Evolutionary conservation across 1,139 yeast species (phyloP), one percentile per base, ranked within the genome.

Genomic region (Taphrina sp.): DNA sequence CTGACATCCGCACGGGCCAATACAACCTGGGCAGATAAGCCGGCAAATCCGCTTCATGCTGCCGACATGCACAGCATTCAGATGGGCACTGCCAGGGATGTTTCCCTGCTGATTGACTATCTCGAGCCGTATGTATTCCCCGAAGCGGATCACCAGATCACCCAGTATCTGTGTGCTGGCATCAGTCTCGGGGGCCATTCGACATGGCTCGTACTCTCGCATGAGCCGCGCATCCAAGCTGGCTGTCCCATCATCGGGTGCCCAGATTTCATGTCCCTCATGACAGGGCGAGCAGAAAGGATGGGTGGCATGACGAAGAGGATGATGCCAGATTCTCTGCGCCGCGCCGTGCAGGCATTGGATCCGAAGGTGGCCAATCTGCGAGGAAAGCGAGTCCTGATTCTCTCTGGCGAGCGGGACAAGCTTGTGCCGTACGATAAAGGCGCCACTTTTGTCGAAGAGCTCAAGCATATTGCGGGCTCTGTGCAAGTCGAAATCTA

Each of bases 171-270:
- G 28, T 66, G 79, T 23, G 65, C 76, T 29, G 88, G 88, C 2
- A 74, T 74, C 51, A 81, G 86, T 0, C 70, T 81, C 60, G 87
- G 88, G 1, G 88, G 80, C 0, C 85, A 82, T 66, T 69, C 76
- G 8, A 70, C 76, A 23, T 77, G 80, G 67, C 52, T 60, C 28
- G 45, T 63, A 8, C 57, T 63, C 14, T 58, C 61, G n/a, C 43
- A 37, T 19, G 65, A 63, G 22, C 44, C 51, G 3, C 53, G 60
- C 7, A 31, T 63, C 20, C 39, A 55, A 8, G 58, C 57, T 28
- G 64, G 58, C 3, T 31, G 43, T 33, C 60, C 62, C 12, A 54
- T 63, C 17, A 60, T 63, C 23, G 65, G 65, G 8, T 57, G 61
- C 28, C 64, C 65, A 2, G 58, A 49, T 33, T 39, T 61, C 56